Conservation (phyloP, 306 rosid species). For the Abrus pulchellus region DNA sequence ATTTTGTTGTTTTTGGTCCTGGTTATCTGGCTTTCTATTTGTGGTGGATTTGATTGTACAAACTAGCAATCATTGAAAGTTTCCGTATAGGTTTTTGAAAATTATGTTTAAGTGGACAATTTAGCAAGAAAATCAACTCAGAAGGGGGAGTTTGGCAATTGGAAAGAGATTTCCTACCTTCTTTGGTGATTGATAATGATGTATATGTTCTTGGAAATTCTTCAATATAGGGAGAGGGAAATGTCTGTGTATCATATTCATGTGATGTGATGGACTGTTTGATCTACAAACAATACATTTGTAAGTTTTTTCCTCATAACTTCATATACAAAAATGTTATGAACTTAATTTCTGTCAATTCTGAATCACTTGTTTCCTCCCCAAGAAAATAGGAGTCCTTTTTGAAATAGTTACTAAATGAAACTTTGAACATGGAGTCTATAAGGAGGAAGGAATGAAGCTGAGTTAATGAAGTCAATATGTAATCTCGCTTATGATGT, state of each 20-base stretch:
- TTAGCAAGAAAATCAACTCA: conserved; percentile 29
- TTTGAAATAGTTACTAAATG: background rate
- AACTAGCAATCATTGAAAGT: conserved; percentile 55
- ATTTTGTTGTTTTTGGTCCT: conserved; percentile 75
- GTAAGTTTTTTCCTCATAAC: conserved; percentile 28
- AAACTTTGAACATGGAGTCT: background rate
- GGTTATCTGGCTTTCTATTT: conserved; percentile 88
- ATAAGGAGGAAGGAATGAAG: background rate
- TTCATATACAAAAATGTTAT: conserved; percentile 34
- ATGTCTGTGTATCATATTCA: conserved; percentile 23
- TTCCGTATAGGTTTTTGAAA: conserved; percentile 34
- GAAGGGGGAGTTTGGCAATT: conserved; percentile 41
- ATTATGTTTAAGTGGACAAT: conserved; percentile 24
- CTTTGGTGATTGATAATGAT: conserved; percentile 26
- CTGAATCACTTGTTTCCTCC: background rate
- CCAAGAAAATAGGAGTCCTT: background rate
- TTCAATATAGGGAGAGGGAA: conserved; percentile 26
- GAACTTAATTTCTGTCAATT: background rate
- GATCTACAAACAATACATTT: conserved; percentile 40
- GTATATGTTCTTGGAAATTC: conserved; percentile 24
- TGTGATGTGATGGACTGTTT: conserved; percentile 25
- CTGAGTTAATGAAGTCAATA: background rate
- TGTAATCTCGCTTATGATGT: background rate
- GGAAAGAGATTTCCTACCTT: conserved; percentile 33
- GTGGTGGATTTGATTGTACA: conserved; percentile 92